Evolutionary conservation across 169 alveolate genomes (phyloP).

Genomic region (Plasmodium vivax): DNA sequence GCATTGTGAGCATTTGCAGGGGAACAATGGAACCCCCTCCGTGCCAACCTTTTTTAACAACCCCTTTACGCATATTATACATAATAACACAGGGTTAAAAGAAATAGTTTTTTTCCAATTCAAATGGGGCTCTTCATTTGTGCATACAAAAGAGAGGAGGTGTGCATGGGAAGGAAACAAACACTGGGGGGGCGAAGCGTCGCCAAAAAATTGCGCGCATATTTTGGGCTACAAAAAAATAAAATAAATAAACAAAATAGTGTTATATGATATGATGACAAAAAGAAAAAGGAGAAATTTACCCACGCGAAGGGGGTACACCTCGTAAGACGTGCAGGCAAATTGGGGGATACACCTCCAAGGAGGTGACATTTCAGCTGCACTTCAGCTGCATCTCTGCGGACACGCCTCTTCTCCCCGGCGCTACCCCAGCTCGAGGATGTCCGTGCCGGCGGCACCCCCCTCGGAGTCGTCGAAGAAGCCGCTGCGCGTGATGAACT

Average conservation of each 20-base stretch:
- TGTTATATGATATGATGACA: not conserved
- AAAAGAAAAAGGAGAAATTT: not conserved
- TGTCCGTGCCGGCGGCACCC: not conserved
- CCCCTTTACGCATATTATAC: not conserved
- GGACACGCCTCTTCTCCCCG: not conserved
- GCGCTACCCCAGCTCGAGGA: not conserved
- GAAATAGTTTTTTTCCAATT: not conserved
- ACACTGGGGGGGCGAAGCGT: not conserved
- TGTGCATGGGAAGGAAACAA: not conserved
- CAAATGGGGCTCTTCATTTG: not conserved
- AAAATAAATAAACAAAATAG: not conserved
- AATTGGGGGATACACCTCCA: not conserved
- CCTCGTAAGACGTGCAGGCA: not conserved
- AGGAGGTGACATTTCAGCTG: not conserved
- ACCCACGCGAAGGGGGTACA: not conserved
- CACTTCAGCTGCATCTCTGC: no score
- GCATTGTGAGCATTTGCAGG: not conserved
- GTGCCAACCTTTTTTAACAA: not conserved
- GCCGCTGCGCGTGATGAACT: slow-evolving; percentile 46
- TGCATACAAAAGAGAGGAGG: not conserved
- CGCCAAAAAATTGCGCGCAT: not conserved
- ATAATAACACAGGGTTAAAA: not conserved
- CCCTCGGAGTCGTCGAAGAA: slow-evolving; percentile 41
- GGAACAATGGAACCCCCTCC: not conserved
- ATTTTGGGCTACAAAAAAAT: not conserved